Percentiles rank a stretch among this genome's conserved stretches.
Conservation (phyloP, 2,329 filamentous ascomycete genomes). For the Colletotrichum agaves region DNA sequence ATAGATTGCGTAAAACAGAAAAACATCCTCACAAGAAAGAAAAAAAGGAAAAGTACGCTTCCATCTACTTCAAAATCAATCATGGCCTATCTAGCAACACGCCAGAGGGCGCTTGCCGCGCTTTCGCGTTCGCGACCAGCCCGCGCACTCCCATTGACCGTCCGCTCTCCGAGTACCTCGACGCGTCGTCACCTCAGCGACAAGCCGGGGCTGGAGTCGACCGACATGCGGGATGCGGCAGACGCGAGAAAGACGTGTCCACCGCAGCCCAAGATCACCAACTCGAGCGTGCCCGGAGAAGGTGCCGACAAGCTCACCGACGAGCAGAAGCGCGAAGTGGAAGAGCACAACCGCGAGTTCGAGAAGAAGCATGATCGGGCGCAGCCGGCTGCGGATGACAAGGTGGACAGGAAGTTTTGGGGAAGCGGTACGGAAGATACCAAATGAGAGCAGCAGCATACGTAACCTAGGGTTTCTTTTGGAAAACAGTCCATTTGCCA, state of each 20-base stretch:
- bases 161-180: background rate
- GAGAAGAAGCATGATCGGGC: slow-evolving; percentile 63
- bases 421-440: slow-evolving; percentile 3
- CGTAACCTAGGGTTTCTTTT: too few species aligned
- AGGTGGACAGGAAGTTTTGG: slow-evolving; percentile 68
- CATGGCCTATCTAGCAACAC: slow-evolving; percentile 6
- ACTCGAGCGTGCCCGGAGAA: slow-evolving; percentile 55
- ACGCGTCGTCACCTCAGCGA: slow-evolving; percentile 17
- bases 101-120: background rate
- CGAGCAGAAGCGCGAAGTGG: slow-evolving; percentile 66
- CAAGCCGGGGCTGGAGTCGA: slow-evolving; percentile 25
- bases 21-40: background rate
- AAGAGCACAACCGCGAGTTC: slow-evolving; percentile 69
- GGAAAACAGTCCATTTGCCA: background rate
- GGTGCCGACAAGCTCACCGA: slow-evolving; percentile 51
- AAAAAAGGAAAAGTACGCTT: background rate
- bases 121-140: background rate
- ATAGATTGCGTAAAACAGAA: background rate
- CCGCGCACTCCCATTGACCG: background rate
- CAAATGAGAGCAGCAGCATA: background rate
- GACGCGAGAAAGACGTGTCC: slow-evolving; percentile 44
- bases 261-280: slow-evolving; percentile 63
- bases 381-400: slow-evolving; percentile 54
- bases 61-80: background rate
- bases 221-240: slow-evolving; percentile 22